Percentiles rank a stretch among this genome's conserved stretches.
Conservation (phyloP, 2,329 filamentous ascomycete genomes). For the Aureobasidium sp. region DNA sequence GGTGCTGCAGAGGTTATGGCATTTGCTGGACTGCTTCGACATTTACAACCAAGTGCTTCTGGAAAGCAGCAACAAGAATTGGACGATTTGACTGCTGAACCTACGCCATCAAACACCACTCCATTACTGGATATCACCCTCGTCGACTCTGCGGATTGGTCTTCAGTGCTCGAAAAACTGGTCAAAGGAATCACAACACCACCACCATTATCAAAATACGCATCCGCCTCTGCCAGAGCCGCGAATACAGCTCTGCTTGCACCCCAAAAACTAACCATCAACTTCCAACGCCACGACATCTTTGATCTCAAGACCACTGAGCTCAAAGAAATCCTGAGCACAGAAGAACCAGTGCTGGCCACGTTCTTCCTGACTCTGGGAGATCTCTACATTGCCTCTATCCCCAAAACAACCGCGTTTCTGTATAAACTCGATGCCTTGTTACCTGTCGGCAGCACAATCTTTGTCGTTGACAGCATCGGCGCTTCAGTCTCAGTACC, state of each 20-base stretch:
- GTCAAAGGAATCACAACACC: not conserved
- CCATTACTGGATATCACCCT: not conserved
- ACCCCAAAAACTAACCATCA: not conserved
- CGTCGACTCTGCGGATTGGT: conserved; percentile 7
- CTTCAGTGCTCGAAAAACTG: not conserved
- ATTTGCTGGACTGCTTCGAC: conserved; percentile 6
- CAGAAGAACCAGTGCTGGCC: not conserved
- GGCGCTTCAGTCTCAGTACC: not conserved
- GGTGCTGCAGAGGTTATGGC: conserved; percentile 8
- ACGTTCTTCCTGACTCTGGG: not conserved
- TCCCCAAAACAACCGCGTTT: conserved; percentile 4
- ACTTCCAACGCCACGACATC: not conserved
- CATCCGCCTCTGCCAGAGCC: not conserved
- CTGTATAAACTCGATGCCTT: not conserved
- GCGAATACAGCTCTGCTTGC: not conserved
- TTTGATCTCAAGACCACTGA: not conserved
- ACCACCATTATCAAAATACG: conserved; percentile 9
- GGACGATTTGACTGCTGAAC: not conserved
- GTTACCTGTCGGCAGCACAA: not conserved
- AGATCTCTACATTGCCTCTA: not conserved
- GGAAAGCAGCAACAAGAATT: not conserved
- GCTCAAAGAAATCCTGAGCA: not conserved
- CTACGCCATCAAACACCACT: not conserved
- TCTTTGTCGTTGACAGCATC: not conserved
- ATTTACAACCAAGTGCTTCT: not conserved